Percentiles rank a stretch among this genome's conserved stretches.
Conservation (phyloP, 2,329 filamentous ascomycete species). For the Stachybotrys chartarum region DNA sequence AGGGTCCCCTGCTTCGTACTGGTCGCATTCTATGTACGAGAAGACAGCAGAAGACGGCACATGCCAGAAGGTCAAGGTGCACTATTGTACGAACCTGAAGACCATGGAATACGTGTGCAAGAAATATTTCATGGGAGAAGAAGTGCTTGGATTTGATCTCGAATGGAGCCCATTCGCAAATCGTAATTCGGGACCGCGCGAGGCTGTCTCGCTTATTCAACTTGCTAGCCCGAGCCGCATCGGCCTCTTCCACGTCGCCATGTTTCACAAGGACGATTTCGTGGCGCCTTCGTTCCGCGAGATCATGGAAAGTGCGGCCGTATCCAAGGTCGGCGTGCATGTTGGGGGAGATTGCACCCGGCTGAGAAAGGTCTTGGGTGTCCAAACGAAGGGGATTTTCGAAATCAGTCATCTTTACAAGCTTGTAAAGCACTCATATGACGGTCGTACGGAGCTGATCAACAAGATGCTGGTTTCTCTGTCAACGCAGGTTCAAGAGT, state of each 20-base stretch:
- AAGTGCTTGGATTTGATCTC: conserved; percentile 79
- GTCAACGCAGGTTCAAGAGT: conserved; percentile 61
- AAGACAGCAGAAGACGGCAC: conserved; percentile 33
- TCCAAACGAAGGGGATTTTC: conserved; percentile 61
- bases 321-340: conserved; percentile 71
- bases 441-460: conserved; percentile 44
- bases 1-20: conserved; percentile 48
- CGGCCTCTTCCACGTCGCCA: conserved; percentile 72
- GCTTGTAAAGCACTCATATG: conserved; percentile 59
- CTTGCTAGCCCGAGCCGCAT: conserved; percentile 71
- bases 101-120: conserved; percentile 60
- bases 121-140: conserved; percentile 59
- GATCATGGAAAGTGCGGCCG: conserved; percentile 62
- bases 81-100: conserved; percentile 67
- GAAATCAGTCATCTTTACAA: conserved; percentile 81
- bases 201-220: conserved; percentile 76
- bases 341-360: conserved; percentile 67
- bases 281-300: conserved; percentile 63
- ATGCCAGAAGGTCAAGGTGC: conserved; percentile 53
- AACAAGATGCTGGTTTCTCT: conserved; percentile 62
- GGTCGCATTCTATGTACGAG: conserved; percentile 63
- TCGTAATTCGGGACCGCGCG: conserved; percentile 43
- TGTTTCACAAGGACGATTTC: conserved; percentile 51
- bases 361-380: conserved; percentile 55
- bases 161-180: conserved; percentile 64